Percentiles rank a stretch among this genome's conserved stretches.
Conservation (phyloP, 148 eudicot species). For the Drosera capensis region DNA sequence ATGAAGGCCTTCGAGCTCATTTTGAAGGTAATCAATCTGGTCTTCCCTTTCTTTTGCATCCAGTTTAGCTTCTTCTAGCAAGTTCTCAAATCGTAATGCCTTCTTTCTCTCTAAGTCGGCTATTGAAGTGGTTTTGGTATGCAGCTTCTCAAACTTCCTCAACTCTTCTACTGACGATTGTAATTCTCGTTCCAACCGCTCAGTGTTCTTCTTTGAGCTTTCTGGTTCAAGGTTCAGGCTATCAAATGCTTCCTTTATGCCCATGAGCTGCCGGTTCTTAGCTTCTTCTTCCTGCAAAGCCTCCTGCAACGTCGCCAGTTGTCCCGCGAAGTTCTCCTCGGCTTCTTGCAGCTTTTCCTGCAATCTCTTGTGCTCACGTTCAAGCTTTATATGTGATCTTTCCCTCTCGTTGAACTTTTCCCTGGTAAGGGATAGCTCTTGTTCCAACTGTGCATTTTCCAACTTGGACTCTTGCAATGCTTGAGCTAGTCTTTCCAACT, state of each 20-base stretch:
- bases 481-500: constrained; percentile 38
- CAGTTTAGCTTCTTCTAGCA: constrained; percentile 31
- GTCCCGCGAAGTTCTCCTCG: constrained; percentile 36
- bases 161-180: constrained; percentile 30
- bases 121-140: constrained; percentile 35
- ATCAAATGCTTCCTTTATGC: constrained; percentile 60
- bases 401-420: constrained; percentile 39
- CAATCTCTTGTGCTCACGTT: constrained; percentile 41
- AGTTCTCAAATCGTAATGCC: constrained; percentile 35
- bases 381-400: constrained; percentile 43
- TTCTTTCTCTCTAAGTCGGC: constrained; percentile 43
- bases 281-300: constrained; percentile 48
- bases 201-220: constrained; percentile 58
- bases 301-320: constrained; percentile 52
- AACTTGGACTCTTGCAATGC: constrained; percentile 49
- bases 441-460: constrained; percentile 40
- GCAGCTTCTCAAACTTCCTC: constrained; percentile 45
- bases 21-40: constrained; percentile 32
- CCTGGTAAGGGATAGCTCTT: constrained; percentile 27
- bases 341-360: constrained; percentile 36
- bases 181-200: constrained; percentile 52
- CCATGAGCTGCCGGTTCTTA: constrained; percentile 48
- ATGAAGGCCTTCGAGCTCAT: constrained; percentile 34
- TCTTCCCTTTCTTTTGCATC: constrained; percentile 45
- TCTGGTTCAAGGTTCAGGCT: constrained; percentile 53